These are phyloP conservation scores for Rhynchosporium secalis DNA, from an alignment of 2,329 filamentous ascomycete species.

Conservation along the genomic window DNA sequence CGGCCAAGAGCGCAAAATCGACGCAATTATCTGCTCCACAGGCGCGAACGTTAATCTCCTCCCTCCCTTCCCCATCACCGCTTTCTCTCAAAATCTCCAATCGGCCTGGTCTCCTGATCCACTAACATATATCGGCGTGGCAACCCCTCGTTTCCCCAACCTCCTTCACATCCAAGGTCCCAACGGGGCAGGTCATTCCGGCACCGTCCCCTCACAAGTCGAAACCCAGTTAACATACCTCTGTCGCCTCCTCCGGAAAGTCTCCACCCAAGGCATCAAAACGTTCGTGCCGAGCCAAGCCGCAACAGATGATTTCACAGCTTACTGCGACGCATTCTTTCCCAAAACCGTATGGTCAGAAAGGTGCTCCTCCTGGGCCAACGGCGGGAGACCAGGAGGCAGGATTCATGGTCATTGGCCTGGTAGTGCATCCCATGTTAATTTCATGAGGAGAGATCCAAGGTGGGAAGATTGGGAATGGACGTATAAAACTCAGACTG, in stretches of 20 bases:
- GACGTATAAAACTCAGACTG: constrained; percentile 44
- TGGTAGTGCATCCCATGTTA: constrained; percentile 63
- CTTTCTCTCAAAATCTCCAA: constrained; percentile 54
- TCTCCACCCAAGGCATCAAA: constrained; percentile 64
- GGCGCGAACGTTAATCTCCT: constrained; percentile 62
- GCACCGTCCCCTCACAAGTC: constrained; percentile 65
- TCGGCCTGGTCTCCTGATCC: constrained; percentile 60
- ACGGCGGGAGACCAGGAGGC: constrained; percentile 61
- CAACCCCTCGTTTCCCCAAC: constrained; percentile 67
- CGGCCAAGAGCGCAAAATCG: constrained; percentile 56
- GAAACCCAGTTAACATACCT: constrained; percentile 67
- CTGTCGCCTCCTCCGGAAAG: constrained; percentile 67
- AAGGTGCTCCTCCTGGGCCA: constrained; percentile 71
- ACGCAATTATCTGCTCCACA: constrained; percentile 68
- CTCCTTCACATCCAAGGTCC: constrained; percentile 65
- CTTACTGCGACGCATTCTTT: constrained; percentile 59
- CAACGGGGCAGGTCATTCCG: constrained; percentile 58
- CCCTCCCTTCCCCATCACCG: constrained; percentile 60
- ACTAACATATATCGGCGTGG: constrained; percentile 65
- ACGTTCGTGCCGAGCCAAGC: constrained; percentile 56
- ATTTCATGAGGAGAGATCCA: constrained; percentile 56
- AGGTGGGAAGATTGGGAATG: constrained; percentile 62
- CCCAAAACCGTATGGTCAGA: constrained; percentile 56
- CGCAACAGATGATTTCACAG: constrained; percentile 64
- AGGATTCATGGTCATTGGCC: constrained; percentile 71